These are phyloP conservation scores for Rubia yunnanensis DNA, from an alignment of 257 asterid genomes.

Conservation along the genomic window DNA sequence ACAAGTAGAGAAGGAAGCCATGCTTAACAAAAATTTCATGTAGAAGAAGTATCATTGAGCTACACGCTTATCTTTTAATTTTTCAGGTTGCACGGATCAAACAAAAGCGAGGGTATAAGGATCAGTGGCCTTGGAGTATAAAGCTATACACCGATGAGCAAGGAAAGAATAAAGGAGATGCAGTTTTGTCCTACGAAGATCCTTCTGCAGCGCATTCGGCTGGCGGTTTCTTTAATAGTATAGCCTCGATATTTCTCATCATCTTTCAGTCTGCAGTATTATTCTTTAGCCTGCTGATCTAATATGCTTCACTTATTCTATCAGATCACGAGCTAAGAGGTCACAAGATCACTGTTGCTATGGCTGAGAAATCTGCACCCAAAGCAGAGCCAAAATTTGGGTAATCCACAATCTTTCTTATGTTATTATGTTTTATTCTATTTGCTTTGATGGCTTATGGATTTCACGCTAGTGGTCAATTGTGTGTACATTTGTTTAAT, in stretches of 20 bases:
- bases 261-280: constrained; percentile 1
- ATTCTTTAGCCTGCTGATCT: neutral
- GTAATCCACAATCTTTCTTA: constrained; percentile 27
- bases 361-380: constrained; percentile 99
- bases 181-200: constrained; percentile 90
- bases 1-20: neutral
- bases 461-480: neutral
- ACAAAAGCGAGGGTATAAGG: constrained; percentile 97
- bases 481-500: neutral
- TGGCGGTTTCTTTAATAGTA: constrained; percentile 93
- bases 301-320: neutral
- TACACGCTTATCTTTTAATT: neutral
- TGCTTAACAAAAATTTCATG: neutral
- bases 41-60: neutral
- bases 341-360: constrained; percentile 62
- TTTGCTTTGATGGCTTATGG: neutral
- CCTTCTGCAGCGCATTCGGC: constrained; percentile 99
- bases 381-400: constrained; percentile 71
- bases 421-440: neutral
- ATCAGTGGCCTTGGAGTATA: constrained; percentile 99
- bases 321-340: constrained; percentile 85
- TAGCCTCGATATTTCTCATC: constrained; percentile 11
- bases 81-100: constrained; percentile 92
- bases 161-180: constrained; percentile 98
- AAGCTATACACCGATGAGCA: constrained; percentile 88